phyloP scores from a whole-genome alignment of 2,329 filamentous ascomycete species.

The Alternaria viburni region DNA sequence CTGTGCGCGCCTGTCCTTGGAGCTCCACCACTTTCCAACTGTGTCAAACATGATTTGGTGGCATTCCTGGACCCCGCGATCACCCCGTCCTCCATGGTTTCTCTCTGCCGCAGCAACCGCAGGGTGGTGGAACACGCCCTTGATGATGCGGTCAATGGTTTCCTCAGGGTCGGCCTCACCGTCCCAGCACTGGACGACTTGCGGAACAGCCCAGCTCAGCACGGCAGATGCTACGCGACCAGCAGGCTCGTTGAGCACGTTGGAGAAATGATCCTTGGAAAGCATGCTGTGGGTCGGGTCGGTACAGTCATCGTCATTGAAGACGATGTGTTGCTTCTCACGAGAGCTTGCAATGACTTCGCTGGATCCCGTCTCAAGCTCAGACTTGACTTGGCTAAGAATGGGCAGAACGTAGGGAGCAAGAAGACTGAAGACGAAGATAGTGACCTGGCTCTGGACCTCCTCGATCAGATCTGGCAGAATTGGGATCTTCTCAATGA shows the following conservation, averaged over 20 bases:
- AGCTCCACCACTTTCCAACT: constrained; percentile 82
- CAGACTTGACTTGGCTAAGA: constrained; percentile 83
- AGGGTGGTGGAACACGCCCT: constrained; percentile 87
- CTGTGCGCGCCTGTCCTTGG: constrained; percentile 67
- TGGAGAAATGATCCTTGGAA: constrained; percentile 94
- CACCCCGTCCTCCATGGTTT: constrained; percentile 47
- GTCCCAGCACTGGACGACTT: constrained; percentile 88
- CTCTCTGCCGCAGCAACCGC: constrained; percentile 73
- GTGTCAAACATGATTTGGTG: constrained; percentile 79
- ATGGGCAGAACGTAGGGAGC: constrained; percentile 88
- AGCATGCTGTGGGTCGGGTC: constrained; percentile 96
- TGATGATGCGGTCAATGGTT: constrained; percentile 76
- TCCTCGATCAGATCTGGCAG: constrained; percentile 85
- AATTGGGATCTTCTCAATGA: constrained; percentile 84
- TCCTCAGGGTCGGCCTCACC: constrained; percentile 75
- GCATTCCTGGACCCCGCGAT: constrained; percentile 64
- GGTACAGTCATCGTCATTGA: constrained; percentile 74
- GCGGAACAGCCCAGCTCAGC: constrained; percentile 84
- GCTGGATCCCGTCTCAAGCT: constrained; percentile 82
- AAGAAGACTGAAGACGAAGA: constrained; percentile 91
- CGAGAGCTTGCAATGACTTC: constrained; percentile 87
- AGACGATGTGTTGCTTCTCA: constrained; percentile 85
- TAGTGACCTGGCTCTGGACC: constrained; percentile 82
- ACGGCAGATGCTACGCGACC: constrained; percentile 81
- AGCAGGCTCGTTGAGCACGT: constrained; percentile 85